These are phyloP conservation scores for Psilocybe mexicana DNA, from an alignment of 1,284 basidiomycete genomes.

Conservation along the genomic window DNA sequence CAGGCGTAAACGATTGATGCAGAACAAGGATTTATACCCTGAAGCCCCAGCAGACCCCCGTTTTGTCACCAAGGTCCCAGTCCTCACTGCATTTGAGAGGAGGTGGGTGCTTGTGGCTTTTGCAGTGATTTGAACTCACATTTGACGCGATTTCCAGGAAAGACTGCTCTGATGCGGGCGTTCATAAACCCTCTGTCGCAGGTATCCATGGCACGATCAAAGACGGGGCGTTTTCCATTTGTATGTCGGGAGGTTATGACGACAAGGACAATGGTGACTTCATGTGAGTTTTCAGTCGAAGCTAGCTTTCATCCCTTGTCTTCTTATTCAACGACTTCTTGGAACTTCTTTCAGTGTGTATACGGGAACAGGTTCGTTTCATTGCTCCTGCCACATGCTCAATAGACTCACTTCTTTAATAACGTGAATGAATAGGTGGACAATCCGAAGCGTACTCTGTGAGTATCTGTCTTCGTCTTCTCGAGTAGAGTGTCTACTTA, in stretches of 20 bases:
- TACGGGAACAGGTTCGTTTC: slow-evolving; percentile 31
- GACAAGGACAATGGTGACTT: slow-evolving; percentile 31
- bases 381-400: neutral
- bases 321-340: neutral
- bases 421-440: slow-evolving; percentile 20
- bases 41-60: slow-evolving; percentile 8
- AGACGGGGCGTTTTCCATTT: slow-evolving; percentile 32
- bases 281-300: slow-evolving; percentile 23
- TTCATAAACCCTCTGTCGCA: slow-evolving; percentile 26
- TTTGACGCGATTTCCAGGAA: slow-evolving; percentile 14
- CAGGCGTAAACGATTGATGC: slow-evolving; percentile 16
- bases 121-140: neutral
- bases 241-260: slow-evolving; percentile 31
- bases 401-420: too few relatives aligned
- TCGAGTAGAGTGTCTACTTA: neutral
- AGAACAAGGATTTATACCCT: slow-evolving; percentile 5
- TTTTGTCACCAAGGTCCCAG: slow-evolving; percentile 21
- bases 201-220: slow-evolving; percentile 27
- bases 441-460: slow-evolving; percentile 25
- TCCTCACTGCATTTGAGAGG: slow-evolving; percentile 20
- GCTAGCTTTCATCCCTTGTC: neutral
- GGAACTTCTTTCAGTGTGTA: slow-evolving; percentile 23
- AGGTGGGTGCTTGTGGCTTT: slow-evolving; percentile 17
- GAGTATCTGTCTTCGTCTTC: slow-evolving; percentile 2
- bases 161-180: slow-evolving; percentile 22